These are phyloP conservation scores for Leptodontidium sp. DNA, from an alignment of 2,329 filamentous ascomycete species.

Conservation along the genomic window DNA sequence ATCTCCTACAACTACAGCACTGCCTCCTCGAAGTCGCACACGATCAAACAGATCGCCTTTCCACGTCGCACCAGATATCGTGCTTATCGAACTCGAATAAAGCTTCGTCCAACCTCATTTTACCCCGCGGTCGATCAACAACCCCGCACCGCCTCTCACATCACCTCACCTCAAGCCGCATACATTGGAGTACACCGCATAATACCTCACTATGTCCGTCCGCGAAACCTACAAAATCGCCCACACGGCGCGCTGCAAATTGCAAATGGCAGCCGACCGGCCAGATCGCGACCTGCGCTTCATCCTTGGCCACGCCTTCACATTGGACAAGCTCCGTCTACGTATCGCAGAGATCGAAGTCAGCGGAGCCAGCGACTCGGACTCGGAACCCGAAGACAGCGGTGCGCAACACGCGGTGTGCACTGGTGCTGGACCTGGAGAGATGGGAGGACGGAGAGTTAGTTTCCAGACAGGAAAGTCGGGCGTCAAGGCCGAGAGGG, in stretches of 20 bases:
- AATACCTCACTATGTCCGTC: conserved; percentile 25
- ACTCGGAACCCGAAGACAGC: conserved; percentile 21
- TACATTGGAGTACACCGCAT: neutral
- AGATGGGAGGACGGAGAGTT: conserved; percentile 16
- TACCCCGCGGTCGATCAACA: conserved; percentile 2
- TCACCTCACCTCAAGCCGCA: neutral
- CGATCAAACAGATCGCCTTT: neutral
- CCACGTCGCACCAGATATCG: neutral
- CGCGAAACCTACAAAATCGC: conserved; percentile 32
- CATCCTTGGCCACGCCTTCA: conserved; percentile 40
- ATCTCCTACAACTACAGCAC: neutral
- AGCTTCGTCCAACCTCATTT: neutral
- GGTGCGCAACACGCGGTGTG: neutral
- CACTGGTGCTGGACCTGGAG: neutral
- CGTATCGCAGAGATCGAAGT: conserved; percentile 38
- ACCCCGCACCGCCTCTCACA: neutral
- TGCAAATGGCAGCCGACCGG: conserved; percentile 35
- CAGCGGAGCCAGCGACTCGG: conserved; percentile 21
- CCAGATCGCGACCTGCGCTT: conserved; percentile 39
- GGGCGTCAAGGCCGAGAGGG: conserved; percentile 7
- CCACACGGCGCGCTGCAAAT: conserved; percentile 38
- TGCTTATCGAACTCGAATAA: neutral
- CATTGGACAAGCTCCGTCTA: conserved; percentile 37
- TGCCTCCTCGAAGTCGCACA: neutral
- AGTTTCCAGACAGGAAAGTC: conserved; percentile 20